Base-by-base conservation (phyloP, 2,329 filamentous ascomycete species). In the Pseudonectria buxi region DNA sequence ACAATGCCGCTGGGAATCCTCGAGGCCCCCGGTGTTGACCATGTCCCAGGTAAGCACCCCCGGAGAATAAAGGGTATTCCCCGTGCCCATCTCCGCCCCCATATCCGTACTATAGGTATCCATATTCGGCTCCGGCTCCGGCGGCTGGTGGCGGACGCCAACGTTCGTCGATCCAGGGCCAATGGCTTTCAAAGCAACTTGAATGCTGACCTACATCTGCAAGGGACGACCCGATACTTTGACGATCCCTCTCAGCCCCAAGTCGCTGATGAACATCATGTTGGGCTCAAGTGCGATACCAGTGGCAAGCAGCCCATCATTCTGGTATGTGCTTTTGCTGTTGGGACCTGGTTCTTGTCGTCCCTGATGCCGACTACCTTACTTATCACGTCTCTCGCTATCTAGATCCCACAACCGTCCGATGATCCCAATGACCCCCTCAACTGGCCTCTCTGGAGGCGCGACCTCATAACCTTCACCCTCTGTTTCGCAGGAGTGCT, bases 361-460 rank as follows among this genome's bases (percentile, higher is more conserved):
- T 25, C 34, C 38, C 22, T 12, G 15, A 16, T 11, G 3, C 26
- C 6, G 15, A 24, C 30, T 26, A 18, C 10, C 14, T 14, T 14
- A 15, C n/a, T 25, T 22, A 31, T 14, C 28, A 18, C 28, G 41
- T 54, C 30, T 53, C 43, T 25, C 24, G 13, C 28, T 22, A 24
- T 22, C 10, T 37, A 71, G 67, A 65, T 71, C 5, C 90, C 90
- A 5, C 90, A 95, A 55, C 90, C 90, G 3, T 89, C 82, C 43
- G 83, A 94, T 59, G 86, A 94, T 57, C 86, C 86, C 4, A 90
- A 94, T 57, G 89, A 95, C 61, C 89, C 87, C 22, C 69, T 95
- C 45, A 72, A 71, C 56, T 95, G 88, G 89, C 83, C 88, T 14
- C 61, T 94, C 41, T 90, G 85, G 84, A 77, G 76, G 49, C 85